Conservation (phyloP, 2,329 filamentous ascomycete genomes). For the Grosmannia penicillata region DNA sequence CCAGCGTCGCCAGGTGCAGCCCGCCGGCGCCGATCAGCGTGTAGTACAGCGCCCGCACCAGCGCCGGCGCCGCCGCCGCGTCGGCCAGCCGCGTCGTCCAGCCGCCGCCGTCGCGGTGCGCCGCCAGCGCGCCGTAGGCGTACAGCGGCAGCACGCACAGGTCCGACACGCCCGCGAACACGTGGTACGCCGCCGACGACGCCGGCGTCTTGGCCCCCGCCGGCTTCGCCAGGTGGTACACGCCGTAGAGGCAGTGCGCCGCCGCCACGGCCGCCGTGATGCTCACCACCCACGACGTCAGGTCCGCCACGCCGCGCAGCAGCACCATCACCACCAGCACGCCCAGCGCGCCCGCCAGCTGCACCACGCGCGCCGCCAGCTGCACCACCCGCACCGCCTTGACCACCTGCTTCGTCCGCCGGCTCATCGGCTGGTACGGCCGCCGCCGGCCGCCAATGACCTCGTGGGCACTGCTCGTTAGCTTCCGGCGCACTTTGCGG, state of each 20-base stretch:
- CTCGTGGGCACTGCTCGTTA: slow-evolving; percentile 36
- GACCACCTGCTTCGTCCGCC: slow-evolving; percentile 55
- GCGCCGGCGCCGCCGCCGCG: slow-evolving; percentile 36
- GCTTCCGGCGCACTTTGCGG: too few relatives aligned
- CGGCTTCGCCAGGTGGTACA: slow-evolving; percentile 64
- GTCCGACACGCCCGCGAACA: slow-evolving; percentile 68
- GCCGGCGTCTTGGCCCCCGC: slow-evolving; percentile 57
- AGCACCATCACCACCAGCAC: slow-evolving; percentile 64
- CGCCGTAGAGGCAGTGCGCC: slow-evolving; percentile 57
- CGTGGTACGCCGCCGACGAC: slow-evolving; percentile 77
- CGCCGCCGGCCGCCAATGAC: slow-evolving; percentile 47
- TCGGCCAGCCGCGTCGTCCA: slow-evolving; percentile 59
- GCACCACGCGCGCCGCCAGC: slow-evolving; percentile 49
- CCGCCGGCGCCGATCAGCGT: slow-evolving; percentile 46
- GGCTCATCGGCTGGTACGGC: slow-evolving; percentile 51
- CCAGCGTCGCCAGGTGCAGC: slow-evolving; percentile 56
- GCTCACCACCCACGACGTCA: slow-evolving; percentile 61
- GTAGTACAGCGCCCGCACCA: slow-evolving; percentile 56
- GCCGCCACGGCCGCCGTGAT: slow-evolving; percentile 66
- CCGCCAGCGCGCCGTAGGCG: slow-evolving; percentile 35
- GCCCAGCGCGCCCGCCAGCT: slow-evolving; percentile 55
- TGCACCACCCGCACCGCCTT: slow-evolving; percentile 55
- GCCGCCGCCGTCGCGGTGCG: slow-evolving; percentile 24
- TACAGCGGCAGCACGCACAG: slow-evolving; percentile 39
- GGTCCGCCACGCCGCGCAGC: slow-evolving; percentile 49